Conservation (phyloP, 768 basidiomycete genomes). For the Suillus decipiens region DNA sequence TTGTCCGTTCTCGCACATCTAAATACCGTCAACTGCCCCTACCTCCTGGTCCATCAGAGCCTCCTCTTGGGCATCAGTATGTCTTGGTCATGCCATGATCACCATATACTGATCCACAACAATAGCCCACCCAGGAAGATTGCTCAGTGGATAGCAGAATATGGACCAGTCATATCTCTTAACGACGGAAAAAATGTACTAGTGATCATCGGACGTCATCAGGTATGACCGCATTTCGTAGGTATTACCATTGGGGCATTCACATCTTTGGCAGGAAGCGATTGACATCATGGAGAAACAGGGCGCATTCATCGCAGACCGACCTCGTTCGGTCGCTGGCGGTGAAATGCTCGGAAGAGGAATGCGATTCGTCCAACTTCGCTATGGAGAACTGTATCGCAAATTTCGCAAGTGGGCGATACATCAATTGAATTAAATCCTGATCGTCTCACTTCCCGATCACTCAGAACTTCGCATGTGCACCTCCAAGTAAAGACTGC, state of each 20-base stretch:
- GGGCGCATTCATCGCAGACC: constrained; percentile 50
- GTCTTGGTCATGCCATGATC: neutral
- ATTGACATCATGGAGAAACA: constrained; percentile 64
- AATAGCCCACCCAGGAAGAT: constrained; percentile 7
- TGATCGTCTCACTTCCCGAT: neutral
- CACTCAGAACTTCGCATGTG: constrained; percentile 48
- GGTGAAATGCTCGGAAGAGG: constrained; percentile 60
- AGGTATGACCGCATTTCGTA: constrained; percentile 6
- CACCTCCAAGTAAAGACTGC: constrained; percentile 54
- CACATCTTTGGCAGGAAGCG: constrained; percentile 31
- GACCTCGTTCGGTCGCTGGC: constrained; percentile 53
- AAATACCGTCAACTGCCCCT: neutral
- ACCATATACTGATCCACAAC: neutral
- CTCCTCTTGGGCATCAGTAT: constrained; percentile 9
- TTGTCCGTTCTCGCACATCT: neutral
- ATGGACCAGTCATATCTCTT: constrained; percentile 14
- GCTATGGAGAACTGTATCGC: constrained; percentile 56
- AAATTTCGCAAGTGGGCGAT: constrained; percentile 50
- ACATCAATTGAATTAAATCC: constrained; percentile 9
- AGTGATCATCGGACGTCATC: constrained; percentile 14
- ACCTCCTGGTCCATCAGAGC: constrained; percentile 12
- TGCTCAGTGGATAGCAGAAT: constrained; percentile 13
- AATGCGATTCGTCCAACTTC: constrained; percentile 55
- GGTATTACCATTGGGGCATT: constrained; percentile 22
- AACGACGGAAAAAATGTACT: constrained; percentile 5